Evolutionary conservation across 352 stramenopile species (phyloP), one percentile per base, ranked within the genome.

Genomic region (Paralagenidium karlingii): DNA sequence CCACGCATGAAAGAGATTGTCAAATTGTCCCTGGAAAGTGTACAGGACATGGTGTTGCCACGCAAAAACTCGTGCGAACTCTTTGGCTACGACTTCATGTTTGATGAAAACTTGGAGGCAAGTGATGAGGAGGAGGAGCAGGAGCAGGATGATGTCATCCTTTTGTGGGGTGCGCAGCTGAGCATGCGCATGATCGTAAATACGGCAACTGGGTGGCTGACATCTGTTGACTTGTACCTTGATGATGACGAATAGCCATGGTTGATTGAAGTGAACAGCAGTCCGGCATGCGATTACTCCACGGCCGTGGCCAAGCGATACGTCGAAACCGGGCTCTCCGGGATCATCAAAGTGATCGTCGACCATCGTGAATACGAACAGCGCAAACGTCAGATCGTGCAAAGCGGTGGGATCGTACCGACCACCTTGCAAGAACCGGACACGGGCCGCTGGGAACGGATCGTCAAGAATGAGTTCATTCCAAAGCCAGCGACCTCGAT

Each of bases 21-120:
- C 25, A 62, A 71, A 11, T 66, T 63, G 43, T 87, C 73, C 32
- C 47, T 97, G 32, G 69, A 80, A 60, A 94, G 80, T 45, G 82
- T 81, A 6, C 78, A 94, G 49, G 84, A 95, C 39, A 54, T 69
- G 40, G 66, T 97, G 15, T 63, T 93, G 45, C 68, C 92, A 34
- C 82, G 88, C 37, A 67, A 68, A 34, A 94, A 96, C 48, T 87
- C 63, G 26, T 97, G 83, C 49, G 88, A 97, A 49, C 53, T 97
- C 13, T 97, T 92, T 42, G 86, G 87, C 11, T 96, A 92, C 57
- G 88, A 97, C 47, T 96, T 96, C 32, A 97, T 97, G 88, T 37
- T 97, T 27, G 83, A 96, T 57, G 64, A 87, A 13, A 50, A 69
- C 8, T 52, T 91, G 24, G 66, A 59, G n/a, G n/a, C n/a, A n/a